Base-by-base conservation (phyloP, 83 land plant species). In the Picea abies region DNA sequence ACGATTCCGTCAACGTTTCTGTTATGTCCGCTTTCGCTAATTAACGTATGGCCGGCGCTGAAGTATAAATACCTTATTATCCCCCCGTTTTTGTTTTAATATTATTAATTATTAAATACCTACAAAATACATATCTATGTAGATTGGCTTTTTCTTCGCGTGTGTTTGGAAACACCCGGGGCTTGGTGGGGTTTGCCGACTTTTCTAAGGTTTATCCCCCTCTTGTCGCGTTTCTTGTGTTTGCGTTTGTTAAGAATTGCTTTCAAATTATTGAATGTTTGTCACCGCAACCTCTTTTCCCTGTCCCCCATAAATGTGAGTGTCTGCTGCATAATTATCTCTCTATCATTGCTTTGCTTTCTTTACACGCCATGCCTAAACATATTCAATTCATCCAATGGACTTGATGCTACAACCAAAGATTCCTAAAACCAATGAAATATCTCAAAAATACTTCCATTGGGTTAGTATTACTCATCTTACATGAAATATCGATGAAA, bases 221-320 rank as follows among this genome's bases (percentile, higher is more conserved):
- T 12, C 47, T 5, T 25, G 73, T 19, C 73, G 35, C 37, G 73
- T 70, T 35, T 65, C 69, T 65, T 65, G 29, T 65, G 69, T 10
- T 10, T 12, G 14, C 39, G 73, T 70, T 70, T 16, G 73, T 70
- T 70, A 70, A 5, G 73, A 70, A 70, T 70, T 70, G 73, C 73
- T 70, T 70, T 70, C 73, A 70, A 37, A 70, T 70, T 70, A 70
- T 70, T 70, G 73, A 37, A 70, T 70, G 72, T 16, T 15, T 29
- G 35, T 29, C 39, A 68, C 41, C 20, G 35, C 29, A 68, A 68
- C 44, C 39, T 70, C 73, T 41, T 70, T 41, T 70, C 20, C 20
- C 35, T 70, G 73, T 70, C 73, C 44, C 39, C 44, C 73, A 6
- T 70, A 37, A 35, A 37, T 37, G 22, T 70, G 73, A 5, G n/a